These are phyloP conservation scores for Cladosporium velox DNA, from an alignment of 2,329 filamentous ascomycete genomes.

Conservation along the genomic window DNA sequence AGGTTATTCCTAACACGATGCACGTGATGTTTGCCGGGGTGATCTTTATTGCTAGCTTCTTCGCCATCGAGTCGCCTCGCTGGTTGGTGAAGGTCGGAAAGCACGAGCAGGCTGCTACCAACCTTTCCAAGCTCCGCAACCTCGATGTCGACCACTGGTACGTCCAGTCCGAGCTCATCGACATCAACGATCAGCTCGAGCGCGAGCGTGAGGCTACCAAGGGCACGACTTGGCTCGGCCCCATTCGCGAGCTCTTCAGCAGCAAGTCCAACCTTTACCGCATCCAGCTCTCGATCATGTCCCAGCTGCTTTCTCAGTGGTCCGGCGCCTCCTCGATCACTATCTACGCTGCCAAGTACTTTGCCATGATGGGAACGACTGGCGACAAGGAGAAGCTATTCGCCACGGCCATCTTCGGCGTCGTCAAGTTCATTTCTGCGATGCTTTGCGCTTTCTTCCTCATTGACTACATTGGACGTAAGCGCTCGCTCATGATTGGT, in stretches of 20 bases:
- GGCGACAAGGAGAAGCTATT: conserved; percentile 70
- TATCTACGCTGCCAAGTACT: conserved; percentile 73
- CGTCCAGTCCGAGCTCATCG: conserved; percentile 55
- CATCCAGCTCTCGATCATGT: conserved; percentile 66
- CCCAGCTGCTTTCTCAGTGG: conserved; percentile 75
- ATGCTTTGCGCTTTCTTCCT: conserved; percentile 74
- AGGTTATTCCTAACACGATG: conserved; percentile 67
- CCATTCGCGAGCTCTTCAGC: conserved; percentile 68
- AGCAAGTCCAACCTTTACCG: conserved; percentile 71
- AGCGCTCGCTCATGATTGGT: conserved; percentile 55
- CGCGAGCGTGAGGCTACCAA: conserved; percentile 71
- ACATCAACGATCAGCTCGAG: conserved; percentile 67
- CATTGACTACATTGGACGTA: conserved; percentile 76
- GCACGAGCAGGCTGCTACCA: conserved; percentile 33
- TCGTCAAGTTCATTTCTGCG: conserved; percentile 69
- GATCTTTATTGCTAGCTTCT: conserved; percentile 66
- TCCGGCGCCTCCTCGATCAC: conserved; percentile 70
- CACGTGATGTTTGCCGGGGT: conserved; percentile 76
- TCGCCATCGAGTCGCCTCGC: conserved; percentile 37
- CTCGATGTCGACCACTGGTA: conserved; percentile 36
- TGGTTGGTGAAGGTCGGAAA: conserved; percentile 39
- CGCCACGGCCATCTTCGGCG: conserved; percentile 73
- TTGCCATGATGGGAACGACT: conserved; percentile 68
- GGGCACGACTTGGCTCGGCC: conserved; percentile 64
- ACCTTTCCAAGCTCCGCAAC: conserved; percentile 35